phyloP scores from a whole-genome alignment of 2,329 filamentous ascomycete species.

The Curvularia eragrostidis region DNA sequence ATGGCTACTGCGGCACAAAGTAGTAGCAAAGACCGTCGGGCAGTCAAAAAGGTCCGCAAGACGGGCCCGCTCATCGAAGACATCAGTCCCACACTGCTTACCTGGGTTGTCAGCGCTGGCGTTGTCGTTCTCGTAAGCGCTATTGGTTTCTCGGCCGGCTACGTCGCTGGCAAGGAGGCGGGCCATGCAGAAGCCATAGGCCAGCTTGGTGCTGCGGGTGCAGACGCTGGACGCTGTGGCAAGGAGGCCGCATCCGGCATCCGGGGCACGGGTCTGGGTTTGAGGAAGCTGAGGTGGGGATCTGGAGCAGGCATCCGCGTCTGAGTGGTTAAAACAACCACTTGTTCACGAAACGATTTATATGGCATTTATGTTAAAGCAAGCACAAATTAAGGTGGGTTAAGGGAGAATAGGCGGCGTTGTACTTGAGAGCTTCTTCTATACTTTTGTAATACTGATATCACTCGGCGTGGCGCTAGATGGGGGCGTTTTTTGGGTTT shows the following conservation, averaged over 20 bases:
- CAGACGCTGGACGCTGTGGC: constrained; percentile 43
- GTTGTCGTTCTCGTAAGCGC: constrained; percentile 69
- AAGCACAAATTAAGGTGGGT: constrained; percentile 2
- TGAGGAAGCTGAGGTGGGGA: constrained; percentile 44
- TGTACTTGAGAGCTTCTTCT: neutral
- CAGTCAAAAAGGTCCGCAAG: constrained; percentile 53
- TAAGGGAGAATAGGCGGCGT: neutral
- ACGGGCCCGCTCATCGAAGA: constrained; percentile 46
- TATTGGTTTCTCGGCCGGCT: constrained; percentile 69
- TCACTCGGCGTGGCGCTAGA: constrained; percentile 5
- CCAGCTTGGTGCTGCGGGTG: constrained; percentile 37
- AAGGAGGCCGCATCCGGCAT: constrained; percentile 41
- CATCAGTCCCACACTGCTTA: constrained; percentile 66
- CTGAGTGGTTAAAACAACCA: constrained; percentile 4
- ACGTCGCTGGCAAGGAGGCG: constrained; percentile 66
- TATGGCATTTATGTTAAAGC: constrained; percentile 5
- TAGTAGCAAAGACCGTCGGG: constrained; percentile 54
- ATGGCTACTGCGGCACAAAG: constrained; percentile 44
- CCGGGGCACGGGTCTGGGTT: constrained; percentile 37
- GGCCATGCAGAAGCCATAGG: constrained; percentile 59
- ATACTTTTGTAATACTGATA: constrained; percentile 3
- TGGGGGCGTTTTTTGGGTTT: constrained; percentile 4
- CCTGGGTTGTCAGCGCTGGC: constrained; percentile 70
- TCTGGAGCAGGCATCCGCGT: constrained; percentile 35
- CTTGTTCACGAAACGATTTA: constrained; percentile 2